Evolutionary conservation across 2,329 filamentous ascomycete genomes (phyloP).

Genomic region (Monilinia fructicola): DNA sequence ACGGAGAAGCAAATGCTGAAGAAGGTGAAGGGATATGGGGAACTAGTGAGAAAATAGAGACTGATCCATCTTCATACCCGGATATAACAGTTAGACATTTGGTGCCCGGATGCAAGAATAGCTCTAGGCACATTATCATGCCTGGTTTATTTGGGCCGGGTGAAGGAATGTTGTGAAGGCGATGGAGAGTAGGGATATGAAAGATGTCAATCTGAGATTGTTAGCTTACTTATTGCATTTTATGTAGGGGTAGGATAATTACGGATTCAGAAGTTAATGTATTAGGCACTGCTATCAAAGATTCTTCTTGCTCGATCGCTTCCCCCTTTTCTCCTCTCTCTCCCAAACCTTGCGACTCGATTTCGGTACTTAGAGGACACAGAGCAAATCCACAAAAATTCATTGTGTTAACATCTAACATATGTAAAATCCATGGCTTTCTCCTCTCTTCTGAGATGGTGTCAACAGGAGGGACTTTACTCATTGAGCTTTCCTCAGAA

Average conservation of each 20-base stretch:
- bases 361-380: background rate
- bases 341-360: no score
- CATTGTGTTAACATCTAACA: slow-evolving; percentile 83
- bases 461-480: slow-evolving; percentile 71
- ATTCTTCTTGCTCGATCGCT: slow-evolving; percentile 37
- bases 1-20: background rate
- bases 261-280: slow-evolving; percentile 70
- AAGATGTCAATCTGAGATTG: slow-evolving; percentile 70
- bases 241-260: slow-evolving; percentile 38
- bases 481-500: slow-evolving; percentile 62
- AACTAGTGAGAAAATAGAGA: slow-evolving; percentile 56
- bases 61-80: slow-evolving; percentile 84
- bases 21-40: background rate
- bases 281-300: slow-evolving; percentile 79
- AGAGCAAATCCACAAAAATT: slow-evolving; percentile 86
- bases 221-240: slow-evolving; percentile 28
- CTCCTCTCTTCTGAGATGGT: slow-evolving; percentile 49
- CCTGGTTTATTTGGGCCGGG: slow-evolving; percentile 53
- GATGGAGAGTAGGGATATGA: slow-evolving; percentile 70
- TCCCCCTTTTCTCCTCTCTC: background rate
- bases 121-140: slow-evolving; percentile 83
- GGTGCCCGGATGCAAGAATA: slow-evolving; percentile 51
- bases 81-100: slow-evolving; percentile 62
- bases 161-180: slow-evolving; percentile 59
- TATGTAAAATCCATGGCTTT: slow-evolving; percentile 82